Base-by-base conservation (phyloP, 805 yeast species). In the Nakazawaea ernobii region DNA sequence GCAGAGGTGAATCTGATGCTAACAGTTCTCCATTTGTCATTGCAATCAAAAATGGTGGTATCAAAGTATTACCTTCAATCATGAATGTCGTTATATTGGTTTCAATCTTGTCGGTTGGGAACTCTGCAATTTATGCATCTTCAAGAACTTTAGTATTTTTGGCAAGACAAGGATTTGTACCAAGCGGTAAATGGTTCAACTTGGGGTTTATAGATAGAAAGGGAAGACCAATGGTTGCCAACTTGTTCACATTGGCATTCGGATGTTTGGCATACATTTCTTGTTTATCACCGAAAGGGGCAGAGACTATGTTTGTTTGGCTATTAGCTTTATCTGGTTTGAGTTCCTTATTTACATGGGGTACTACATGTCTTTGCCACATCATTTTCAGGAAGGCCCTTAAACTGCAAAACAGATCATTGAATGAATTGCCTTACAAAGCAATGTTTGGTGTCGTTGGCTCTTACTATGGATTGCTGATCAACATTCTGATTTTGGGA, bases 71-170 rank as follows among this genome's bases (percentile, higher is more conserved):
- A 24, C 73, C 74, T 15, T 61, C 69, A 1, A 60, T 68, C 8
- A 68, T 70, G 71, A 70, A 70, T 45, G 62, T 59, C 30, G 72
- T 70, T 8, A 70, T 70, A 40, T 53, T 70, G 42, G 53, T 69
- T 36, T 65, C 75, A 5, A 69, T 70, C 28, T 55, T 70, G 47
- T 67, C 72, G 17, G 72, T 70, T 35, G 82, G 81, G 20, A 77
- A 77, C 43, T 72, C 81, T 5, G 75, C 80, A 0, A 78, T 77
- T n/a, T 78, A 71, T 57, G 83, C 80, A 8, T 70, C 79, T 28
- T 75, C 82, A 6, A 69, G 82, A 65, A 74, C 79, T 27, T 58
- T 75, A 44, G 72, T 73, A 30, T 68, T 78, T 0, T 63, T 75
- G 42, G 69, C 78, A 8, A 65, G 69, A 24, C 67, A 70, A 29